Base-by-base conservation (phyloP, 2,329 filamentous ascomycete genomes). In the Pestalotiopsis sp. region DNA sequence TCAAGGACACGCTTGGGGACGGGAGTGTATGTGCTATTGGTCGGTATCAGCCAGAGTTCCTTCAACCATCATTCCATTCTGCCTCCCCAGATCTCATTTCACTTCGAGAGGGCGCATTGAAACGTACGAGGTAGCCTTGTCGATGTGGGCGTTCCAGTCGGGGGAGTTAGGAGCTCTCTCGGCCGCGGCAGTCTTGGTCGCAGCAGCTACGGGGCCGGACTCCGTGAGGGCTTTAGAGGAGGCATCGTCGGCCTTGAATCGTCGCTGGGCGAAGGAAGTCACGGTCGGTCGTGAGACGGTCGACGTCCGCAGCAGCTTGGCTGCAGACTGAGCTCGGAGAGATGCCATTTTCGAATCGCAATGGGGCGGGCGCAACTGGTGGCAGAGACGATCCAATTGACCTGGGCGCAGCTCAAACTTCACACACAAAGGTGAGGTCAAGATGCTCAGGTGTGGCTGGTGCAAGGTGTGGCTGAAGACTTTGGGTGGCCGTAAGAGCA, bases 1-100 rank as follows among this genome's bases (percentile, higher is more conserved):
- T 97, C 92, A 88, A 97, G 94, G 70, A 98, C 88, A 72, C 91
- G 88, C 84, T 93, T 95, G 69, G 96, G 95, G 25, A 98, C 90
- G 23, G 95, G 96, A 1, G 95, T 97, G 82, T 93, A 99, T 78
- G 90, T 91, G 70, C 95, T 98, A 77, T 57, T 38, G 3, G 20
- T 12, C 25, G n/a, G 49, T 39, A 52, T 52, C 45, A 52, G 45
- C 17, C 14, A 52, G 17, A 52, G 45, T n/a, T n/a, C n/a, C 3
- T 20, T 1, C 3, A 12, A 14, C n/a, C 23, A n/a, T 14, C 31
- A n/a, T 9, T 41, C 27, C 27, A 12, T 13, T 9, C 31, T 41
- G 9, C 27, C 36, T 9, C 9, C 31, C 69, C 72, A 68, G 60
- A 36, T 41, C 55, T n/a, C 4, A 52, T 49, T 20, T 55, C 3